Conservation (phyloP, 73 alveolate species). For the Paramecium tetraurelia region DNA sequence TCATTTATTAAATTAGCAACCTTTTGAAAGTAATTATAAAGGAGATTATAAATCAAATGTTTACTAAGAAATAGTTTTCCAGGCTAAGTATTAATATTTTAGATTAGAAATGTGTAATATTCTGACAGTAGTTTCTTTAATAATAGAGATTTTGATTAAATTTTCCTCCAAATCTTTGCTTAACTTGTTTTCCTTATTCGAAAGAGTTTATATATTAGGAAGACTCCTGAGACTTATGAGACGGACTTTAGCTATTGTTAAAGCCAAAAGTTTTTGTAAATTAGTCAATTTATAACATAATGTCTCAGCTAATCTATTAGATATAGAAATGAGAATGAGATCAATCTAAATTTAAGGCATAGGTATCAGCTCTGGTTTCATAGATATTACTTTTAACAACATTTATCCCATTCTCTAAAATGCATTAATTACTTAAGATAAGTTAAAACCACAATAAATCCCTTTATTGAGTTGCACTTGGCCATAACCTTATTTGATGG, state of each 20-base stretch:
- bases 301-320: too few relatives aligned
- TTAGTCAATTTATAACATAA: too few relatives aligned
- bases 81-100: not conserved
- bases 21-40: too few relatives aligned
- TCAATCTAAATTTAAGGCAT: not conserved
- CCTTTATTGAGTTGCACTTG: not conserved
- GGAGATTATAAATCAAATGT: too few relatives aligned
- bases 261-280: too few relatives aligned
- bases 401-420: not conserved
- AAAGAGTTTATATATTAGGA: not conserved
- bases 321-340: too few relatives aligned
- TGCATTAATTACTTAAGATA: slow-evolving; percentile 1
- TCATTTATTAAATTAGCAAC: too few relatives aligned
- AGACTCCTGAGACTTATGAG: not conserved
- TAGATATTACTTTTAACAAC: not conserved
- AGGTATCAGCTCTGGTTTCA: not conserved
- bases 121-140: not conserved
- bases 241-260: not conserved
- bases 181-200: not conserved
- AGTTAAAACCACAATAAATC: not conserved
- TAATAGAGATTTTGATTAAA: not conserved
- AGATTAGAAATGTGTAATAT: not conserved
- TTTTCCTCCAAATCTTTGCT: not conserved
- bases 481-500: not conserved
- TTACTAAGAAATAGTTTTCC: not conserved